These are phyloP conservation scores for Venturia oleaginea DNA, from an alignment of 2,329 filamentous ascomycete species.

Conservation along the genomic window DNA sequence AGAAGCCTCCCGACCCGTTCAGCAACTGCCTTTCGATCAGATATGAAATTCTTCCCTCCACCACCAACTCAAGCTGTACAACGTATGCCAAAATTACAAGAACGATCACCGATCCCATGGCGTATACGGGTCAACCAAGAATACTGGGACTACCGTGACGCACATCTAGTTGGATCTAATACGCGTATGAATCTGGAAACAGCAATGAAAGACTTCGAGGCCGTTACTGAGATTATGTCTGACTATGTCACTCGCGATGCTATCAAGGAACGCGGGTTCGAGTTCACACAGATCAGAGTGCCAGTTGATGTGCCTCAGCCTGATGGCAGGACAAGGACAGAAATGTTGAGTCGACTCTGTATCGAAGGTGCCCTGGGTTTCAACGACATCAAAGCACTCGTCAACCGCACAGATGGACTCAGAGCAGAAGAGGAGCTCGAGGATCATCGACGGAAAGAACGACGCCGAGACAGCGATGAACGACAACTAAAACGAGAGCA, in stretches of 20 bases:
- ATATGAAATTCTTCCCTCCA: background rate
- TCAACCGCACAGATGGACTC: background rate
- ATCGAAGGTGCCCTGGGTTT: constrained; percentile 4
- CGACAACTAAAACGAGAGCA: background rate
- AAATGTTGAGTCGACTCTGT: constrained; percentile 1
- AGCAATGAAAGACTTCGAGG: background rate
- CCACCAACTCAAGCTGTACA: constrained; percentile 2
- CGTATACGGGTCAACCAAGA: constrained; percentile 9
- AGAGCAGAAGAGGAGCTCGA: background rate
- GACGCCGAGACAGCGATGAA: background rate
- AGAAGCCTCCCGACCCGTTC: background rate
- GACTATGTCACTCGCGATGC: constrained; percentile 11
- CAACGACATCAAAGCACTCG: background rate
- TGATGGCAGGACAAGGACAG: background rate
- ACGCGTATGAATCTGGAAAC: background rate
- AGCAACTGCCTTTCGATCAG: background rate
- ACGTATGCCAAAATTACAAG: background rate
- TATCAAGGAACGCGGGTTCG: constrained; percentile 6
- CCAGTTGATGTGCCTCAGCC: background rate
- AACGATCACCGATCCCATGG: constrained; percentile 9
- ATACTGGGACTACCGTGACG: constrained; percentile 14
- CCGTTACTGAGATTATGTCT: constrained; percentile 12
- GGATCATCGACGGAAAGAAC: background rate
- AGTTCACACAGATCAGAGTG: constrained; percentile 10
- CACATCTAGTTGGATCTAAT: background rate